Evolutionary conservation across 2,329 filamentous ascomycete genomes (phyloP).

Genomic region (Talaromyces amestolkiae): DNA sequence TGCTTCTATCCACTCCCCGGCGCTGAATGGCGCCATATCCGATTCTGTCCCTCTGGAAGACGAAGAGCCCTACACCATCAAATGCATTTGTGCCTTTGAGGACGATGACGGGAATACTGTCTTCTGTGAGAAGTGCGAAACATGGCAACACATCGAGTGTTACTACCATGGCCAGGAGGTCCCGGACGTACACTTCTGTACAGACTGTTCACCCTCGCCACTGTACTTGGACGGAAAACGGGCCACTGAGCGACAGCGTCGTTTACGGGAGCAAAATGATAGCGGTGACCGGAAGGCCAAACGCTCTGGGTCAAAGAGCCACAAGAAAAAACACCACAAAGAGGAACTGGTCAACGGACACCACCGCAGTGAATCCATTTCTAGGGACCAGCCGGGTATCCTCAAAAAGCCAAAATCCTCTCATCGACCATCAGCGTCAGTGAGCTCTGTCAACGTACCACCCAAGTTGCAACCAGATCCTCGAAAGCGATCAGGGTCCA

Average conservation of each 20-base stretch:
- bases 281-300: slow-evolving; percentile 69
- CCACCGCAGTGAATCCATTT: slow-evolving; percentile 56
- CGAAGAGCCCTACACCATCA: slow-evolving; percentile 74
- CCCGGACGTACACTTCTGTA: slow-evolving; percentile 79
- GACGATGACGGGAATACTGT: slow-evolving; percentile 98
- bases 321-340: slow-evolving; percentile 78
- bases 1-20: slow-evolving; percentile 43
- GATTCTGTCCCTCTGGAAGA: slow-evolving; percentile 44
- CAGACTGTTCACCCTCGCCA: slow-evolving; percentile 84
- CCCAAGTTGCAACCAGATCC: slow-evolving; percentile 62
- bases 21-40: slow-evolving; percentile 43
- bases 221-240: slow-evolving; percentile 69
- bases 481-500: slow-evolving; percentile 61
- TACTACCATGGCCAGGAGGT: slow-evolving; percentile 80
- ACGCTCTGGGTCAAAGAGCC: slow-evolving; percentile 72
- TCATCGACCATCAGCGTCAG: slow-evolving; percentile 74
- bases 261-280: slow-evolving; percentile 58
- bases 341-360: slow-evolving; percentile 67
- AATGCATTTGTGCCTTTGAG: slow-evolving; percentile 90
- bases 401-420: slow-evolving; percentile 75
- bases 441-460: slow-evolving; percentile 65
- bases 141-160: slow-evolving; percentile 97
- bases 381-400: slow-evolving; percentile 51
- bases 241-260: slow-evolving; percentile 69
- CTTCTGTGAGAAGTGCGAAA: slow-evolving; percentile 91